Conservation (phyloP, 345 rosid genomes). For the Lenwebbia sp. region DNA sequence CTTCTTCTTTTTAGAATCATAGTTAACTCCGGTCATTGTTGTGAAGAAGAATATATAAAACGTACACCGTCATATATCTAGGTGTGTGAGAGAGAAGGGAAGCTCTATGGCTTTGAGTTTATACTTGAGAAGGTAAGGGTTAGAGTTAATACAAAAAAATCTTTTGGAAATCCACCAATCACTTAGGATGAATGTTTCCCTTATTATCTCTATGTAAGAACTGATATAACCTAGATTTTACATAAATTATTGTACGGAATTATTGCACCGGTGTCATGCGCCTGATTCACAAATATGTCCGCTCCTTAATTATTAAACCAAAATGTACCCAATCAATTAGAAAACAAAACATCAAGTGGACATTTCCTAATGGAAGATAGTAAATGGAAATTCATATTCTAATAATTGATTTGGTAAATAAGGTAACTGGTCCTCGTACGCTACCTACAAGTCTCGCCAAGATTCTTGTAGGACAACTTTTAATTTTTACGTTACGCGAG, state of each 20-base stretch:
- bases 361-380: background rate
- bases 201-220: background rate
- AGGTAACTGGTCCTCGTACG: background rate
- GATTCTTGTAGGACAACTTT: background rate
- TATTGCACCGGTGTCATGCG: background rate
- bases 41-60: background rate
- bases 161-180: background rate
- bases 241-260: background rate
- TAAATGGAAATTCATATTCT: background rate
- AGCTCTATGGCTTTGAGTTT: background rate
- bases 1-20: background rate
- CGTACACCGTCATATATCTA: background rate
- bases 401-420: background rate
- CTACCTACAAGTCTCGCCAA: background rate
- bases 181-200: background rate
- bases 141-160: background rate
- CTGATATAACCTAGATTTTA: background rate
- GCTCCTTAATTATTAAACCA: background rate
- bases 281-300: background rate
- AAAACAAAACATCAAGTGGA: background rate
- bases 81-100: background rate
- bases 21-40: background rate
- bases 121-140: background rate
- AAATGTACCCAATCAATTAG: background rate
- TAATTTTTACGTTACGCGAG: no score